Evolutionary conservation across 2,329 filamentous ascomycete species (phyloP), one percentile per base, ranked within the genome.

Genomic region (Fusarium sp.): DNA sequence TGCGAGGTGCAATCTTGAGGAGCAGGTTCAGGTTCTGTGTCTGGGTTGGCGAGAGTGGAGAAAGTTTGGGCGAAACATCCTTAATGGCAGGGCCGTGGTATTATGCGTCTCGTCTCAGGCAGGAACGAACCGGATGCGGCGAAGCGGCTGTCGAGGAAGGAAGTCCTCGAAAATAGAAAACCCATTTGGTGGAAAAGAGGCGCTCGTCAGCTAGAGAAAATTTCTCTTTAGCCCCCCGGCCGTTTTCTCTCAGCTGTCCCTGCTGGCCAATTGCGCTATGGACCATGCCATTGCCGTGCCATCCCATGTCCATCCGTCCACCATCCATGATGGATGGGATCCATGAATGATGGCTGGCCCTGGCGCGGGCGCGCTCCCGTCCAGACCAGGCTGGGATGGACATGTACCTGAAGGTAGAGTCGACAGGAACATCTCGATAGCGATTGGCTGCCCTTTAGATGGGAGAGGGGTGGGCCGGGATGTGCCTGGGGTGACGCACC

Each of bases 1-100:
- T 74, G 72, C 59, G 38, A 54, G 18, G 35, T 64, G 72, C 40
- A 74, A 74, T 74, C 67, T 73, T 69, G 67, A 35, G n/a, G 66
- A 70, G 64, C 71, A 74, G 64, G 47, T 52, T 29, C 47, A 31
- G 45, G 27, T 42, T 29, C 64, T 69, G 62, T 69, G 71, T 71
- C 31, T 68, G 60, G 31, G 47, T 65, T 37, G 52, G 31, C 67
- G 27, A 61, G 56, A 63, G 69, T 71, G 68, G 69, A 50, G 68
- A 59, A 56, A 74, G 61, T 52, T 62, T 37, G 34, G 38, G 42
- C 47, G 38, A 40, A 62, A 50, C 47, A 40, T 20, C 52, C 38
- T 62, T 66, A 50, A 69, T 62, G 56, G 66, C 38, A 65, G 57
- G 71, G 61, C 71, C 22, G 37, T 56, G 68, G 20, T 71, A 50